Evolutionary conservation across 305 asterid genomes (phyloP), one percentile per base, ranked within the genome.

Genomic region (Fraxinus platypoda): DNA sequence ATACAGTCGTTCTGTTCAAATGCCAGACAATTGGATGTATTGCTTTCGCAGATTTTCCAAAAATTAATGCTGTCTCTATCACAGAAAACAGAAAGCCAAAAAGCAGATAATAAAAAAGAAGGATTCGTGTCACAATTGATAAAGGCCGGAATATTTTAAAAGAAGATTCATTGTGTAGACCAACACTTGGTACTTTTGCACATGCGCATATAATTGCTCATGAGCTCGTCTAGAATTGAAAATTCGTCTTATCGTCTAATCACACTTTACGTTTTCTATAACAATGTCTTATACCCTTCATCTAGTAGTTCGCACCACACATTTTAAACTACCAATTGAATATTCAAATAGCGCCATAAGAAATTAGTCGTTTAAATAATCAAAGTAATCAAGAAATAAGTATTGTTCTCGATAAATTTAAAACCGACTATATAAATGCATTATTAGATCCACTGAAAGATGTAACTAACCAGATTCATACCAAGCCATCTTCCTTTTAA

Each of bases 41-140:
- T 25, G 25, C 78, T 26, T 8, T 35, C 6, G 21, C 19, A 64
- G 73, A 11, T 70, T 46, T 28, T 38, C 15, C 8, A 26, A 62
- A 54, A 49, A 82, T 71, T 71, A 77, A 41, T 76, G 62, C 37
- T 73, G 52, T 66, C 62, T 23, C 8, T 49, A 9, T 72, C 76
- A 26, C 28, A 4, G 35, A 34, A 38, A 30, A 71, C 1, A 25
- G 35, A 80, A 80, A 17, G 46, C 6, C 26, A 28, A 49, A 68
- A 80, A 21, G 23, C 7, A 76, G 59, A 21, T 74, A 43, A 37
- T 54, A 34, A 23, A 74, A 74, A 66, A 33, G 71, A 9, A 64
- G 34, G 62, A 31, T 13, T 41, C 49, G 49, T 9, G 15, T 9
- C 49, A 2, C 15, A 41, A 41, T 41, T 41, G 13, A 9, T 8